Evolutionary conservation across 2,329 filamentous ascomycete genomes (phyloP).

Genomic region (Sporothrix pseudoabietina): DNA sequence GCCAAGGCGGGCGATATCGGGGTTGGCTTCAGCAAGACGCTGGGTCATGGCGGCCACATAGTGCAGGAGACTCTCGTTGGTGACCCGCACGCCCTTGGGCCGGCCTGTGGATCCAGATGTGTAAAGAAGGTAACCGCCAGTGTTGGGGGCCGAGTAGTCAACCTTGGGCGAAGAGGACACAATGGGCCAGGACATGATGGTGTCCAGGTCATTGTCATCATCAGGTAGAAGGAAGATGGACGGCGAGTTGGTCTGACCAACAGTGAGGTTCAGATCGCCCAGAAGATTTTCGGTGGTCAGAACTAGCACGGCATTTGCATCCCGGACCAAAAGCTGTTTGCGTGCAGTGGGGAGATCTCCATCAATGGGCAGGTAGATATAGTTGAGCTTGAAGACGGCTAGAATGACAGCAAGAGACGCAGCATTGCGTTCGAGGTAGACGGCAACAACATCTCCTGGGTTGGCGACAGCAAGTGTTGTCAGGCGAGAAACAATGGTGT

Average conservation of each 20-base stretch:
- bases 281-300: conserved; percentile 51
- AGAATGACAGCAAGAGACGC: conserved; percentile 63
- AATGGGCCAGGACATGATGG: conserved; percentile 21
- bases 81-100: conserved; percentile 62
- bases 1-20: conserved; percentile 33
- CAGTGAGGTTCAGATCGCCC: conserved; percentile 35
- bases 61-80: conserved; percentile 53
- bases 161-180: conserved; percentile 35
- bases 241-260: neutral
- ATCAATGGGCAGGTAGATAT: conserved; percentile 62
- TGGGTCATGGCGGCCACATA: conserved; percentile 34
- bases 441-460: conserved; percentile 55
- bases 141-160: conserved; percentile 49
- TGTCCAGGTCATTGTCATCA: conserved; percentile 36
- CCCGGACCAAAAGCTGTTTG: conserved; percentile 62
- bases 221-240: neutral
- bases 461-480: conserved; percentile 42
- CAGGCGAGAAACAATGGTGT: neutral
- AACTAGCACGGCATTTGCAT: conserved; percentile 55
- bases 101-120: conserved; percentile 61
- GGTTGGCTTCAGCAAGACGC: conserved; percentile 32
- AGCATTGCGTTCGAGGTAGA: conserved; percentile 66
- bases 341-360: conserved; percentile 60
- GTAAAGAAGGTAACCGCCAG: conserved; percentile 55
- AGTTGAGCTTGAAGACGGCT: conserved; percentile 58